Base-by-base conservation (phyloP, 2,329 filamentous ascomycete species). In the Penicillium sp. region DNA sequence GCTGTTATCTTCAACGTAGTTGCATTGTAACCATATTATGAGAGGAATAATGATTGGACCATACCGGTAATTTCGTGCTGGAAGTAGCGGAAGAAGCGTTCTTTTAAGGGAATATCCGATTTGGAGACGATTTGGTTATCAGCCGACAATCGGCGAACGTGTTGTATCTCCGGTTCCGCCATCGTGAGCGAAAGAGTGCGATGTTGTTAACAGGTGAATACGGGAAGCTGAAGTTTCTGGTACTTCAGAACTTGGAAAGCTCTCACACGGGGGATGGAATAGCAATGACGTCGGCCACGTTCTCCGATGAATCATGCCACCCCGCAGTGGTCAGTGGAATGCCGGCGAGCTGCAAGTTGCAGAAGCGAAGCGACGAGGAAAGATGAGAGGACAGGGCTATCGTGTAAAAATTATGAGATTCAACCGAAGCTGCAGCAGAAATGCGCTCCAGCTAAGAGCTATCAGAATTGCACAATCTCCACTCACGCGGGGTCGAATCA, bases 1-100 rank as follows among this genome's bases (percentile, higher is more conserved):
- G 12, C 10, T 27, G 24, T 27, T 10, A 6, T 6, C 24, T 27
- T 27, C 24, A 27, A 6, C 6, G 10, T 4, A 7, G 6, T 24
- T 21, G 17, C 4, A 9, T 12, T 18, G 3, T n/a, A 12, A 3
- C 12, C 17, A 3, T 15, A 17, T 7, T 12, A 33, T 17, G 18
- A 10, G 21, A 23, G 18, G 20, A 10, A 13, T 3, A 37, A 2
- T 37, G 10, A 27, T 27, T 37, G 34, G 21, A 62, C 9, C 78
- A 69, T 76, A 91, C 90, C 81, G 40, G 84, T 84, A 45, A 89
- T 84, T 71, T 89, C 86, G 62, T 86, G 81, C 60, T 90, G 87
- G 66, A 96, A 96, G 68, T 91, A 88, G 62, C 85, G 84, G 70
- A 93, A 92, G 77, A 96, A 96, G 30, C 84, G 84, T 66, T 93